Conservation (phyloP, 352 stramenopile species). For the Globisporangium irregulare region DNA sequence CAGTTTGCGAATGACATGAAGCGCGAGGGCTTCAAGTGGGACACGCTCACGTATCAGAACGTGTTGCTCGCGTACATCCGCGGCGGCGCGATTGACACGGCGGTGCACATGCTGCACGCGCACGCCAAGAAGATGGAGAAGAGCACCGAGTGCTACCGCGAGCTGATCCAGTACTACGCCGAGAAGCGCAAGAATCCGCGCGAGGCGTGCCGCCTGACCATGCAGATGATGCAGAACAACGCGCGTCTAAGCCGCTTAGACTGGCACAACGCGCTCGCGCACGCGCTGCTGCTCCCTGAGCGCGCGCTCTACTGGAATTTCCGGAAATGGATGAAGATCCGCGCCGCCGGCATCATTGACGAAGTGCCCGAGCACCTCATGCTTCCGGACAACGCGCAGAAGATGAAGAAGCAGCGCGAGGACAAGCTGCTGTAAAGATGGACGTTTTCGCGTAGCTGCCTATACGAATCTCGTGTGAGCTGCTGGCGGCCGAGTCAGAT, state of each 20-base stretch:
- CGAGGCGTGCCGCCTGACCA: constrained; percentile 65
- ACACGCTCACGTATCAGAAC: constrained; percentile 64
- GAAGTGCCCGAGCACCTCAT: constrained; percentile 64
- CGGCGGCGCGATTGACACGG: constrained; percentile 51
- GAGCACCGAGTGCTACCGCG: constrained; percentile 71
- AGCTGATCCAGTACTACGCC: constrained; percentile 63
- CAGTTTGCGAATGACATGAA: constrained; percentile 58
- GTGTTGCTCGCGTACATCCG: constrained; percentile 65
- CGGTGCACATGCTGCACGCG: constrained; percentile 62
- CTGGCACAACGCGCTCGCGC: constrained; percentile 70
- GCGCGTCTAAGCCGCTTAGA: constrained; percentile 69
- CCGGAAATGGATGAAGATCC: constrained; percentile 83
- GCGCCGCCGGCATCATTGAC: constrained; percentile 47
- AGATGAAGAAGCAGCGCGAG: constrained; percentile 25
- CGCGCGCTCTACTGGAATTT: constrained; percentile 84
- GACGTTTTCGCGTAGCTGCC: too few species aligned
- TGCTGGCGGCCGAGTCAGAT: neutral
- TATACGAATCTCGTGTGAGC: too few species aligned
- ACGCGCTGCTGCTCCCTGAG: constrained; percentile 60
- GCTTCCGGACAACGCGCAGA: constrained; percentile 31
- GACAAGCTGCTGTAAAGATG: constrained; percentile 1
- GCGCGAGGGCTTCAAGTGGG: constrained; percentile 54
- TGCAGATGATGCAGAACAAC: constrained; percentile 87
- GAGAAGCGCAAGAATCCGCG: constrained; percentile 61
- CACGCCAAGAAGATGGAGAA: constrained; percentile 70